phyloP scores from a whole-genome alignment of 2,329 filamentous ascomycete genomes.

The Colletotrichum echinochloae region DNA sequence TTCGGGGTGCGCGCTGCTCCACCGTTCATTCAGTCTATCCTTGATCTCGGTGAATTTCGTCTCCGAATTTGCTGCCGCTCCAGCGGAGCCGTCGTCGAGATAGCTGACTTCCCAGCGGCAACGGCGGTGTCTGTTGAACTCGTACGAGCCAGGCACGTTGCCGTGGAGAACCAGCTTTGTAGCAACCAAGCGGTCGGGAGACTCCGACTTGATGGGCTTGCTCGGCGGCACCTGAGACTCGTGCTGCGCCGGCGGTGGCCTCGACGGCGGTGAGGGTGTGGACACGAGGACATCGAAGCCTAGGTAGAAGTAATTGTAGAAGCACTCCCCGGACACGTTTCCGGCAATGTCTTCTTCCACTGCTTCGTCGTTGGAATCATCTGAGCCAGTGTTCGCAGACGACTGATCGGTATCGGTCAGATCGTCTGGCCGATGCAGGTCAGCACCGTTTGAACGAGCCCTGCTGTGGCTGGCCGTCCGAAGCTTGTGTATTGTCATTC shows the following conservation, averaged over 20 bases:
- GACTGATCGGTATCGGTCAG: slow-evolving; percentile 80
- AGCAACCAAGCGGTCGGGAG: slow-evolving; percentile 78
- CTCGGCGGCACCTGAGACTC: slow-evolving; percentile 44
- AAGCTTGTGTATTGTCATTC: slow-evolving; percentile 85
- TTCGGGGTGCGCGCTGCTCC: slow-evolving; percentile 74
- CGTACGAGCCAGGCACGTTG: slow-evolving; percentile 95
- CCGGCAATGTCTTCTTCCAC: slow-evolving; percentile 67
- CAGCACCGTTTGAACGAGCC: slow-evolving; percentile 58
- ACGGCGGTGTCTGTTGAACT: slow-evolving; percentile 93
- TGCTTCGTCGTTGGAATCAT: slow-evolving; percentile 71
- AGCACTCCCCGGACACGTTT: slow-evolving; percentile 78
- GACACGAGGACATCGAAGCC: slow-evolving; percentile 96
- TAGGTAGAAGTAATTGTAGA: slow-evolving; percentile 97
- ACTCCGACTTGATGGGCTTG: slow-evolving; percentile 54
- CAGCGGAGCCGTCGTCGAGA: slow-evolving; percentile 58
- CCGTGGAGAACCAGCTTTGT: slow-evolving; percentile 95
- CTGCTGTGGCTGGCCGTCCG: slow-evolving; percentile 65
- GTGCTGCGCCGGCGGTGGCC: slow-evolving; percentile 65
- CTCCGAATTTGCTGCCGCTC: slow-evolving; percentile 75
- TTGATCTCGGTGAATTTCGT: slow-evolving; percentile 82
- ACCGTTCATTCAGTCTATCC: slow-evolving; percentile 73
- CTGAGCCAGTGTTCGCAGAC: slow-evolving; percentile 76
- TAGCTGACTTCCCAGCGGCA: slow-evolving; percentile 86
- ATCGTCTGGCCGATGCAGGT: slow-evolving; percentile 64
- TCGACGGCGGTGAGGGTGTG: slow-evolving; percentile 74